Conservation (phyloP, 768 basidiomycete species). For the Termitomyces sp. region DNA sequence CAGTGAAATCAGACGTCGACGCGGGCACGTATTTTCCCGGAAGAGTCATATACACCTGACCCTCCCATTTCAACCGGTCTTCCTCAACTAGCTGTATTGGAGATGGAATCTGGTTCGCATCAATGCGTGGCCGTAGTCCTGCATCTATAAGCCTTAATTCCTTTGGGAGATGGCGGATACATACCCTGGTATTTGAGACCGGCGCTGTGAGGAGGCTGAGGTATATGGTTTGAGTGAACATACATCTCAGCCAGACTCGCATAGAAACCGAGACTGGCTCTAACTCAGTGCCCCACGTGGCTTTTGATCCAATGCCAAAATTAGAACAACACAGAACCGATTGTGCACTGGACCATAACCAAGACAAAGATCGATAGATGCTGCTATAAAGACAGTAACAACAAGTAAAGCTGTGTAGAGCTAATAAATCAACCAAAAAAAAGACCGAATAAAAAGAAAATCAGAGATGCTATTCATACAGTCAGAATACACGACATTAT, state of each 20-base stretch:
- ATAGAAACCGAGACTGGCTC: not conserved
- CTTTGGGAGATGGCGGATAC: not conserved
- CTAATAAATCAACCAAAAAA: not conserved
- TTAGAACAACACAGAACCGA: not conserved
- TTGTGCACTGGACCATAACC: not conserved
- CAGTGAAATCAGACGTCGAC: constrained; percentile 80
- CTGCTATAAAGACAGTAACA: not conserved
- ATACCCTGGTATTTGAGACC: constrained; percentile 47
- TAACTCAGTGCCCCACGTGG: not conserved
- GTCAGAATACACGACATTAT: constrained; percentile 13
- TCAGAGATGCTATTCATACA: constrained; percentile 15
- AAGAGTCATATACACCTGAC: constrained; percentile 55
- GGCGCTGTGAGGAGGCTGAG: constrained; percentile 65
- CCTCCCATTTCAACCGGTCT: constrained; percentile 77
- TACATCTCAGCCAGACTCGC: constrained; percentile 25
- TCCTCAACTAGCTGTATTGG: constrained; percentile 72
- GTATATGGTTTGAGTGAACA: constrained; percentile 46
- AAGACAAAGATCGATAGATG: not conserved
- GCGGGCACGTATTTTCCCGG: constrained; percentile 65
- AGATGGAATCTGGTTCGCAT: constrained; percentile 88
- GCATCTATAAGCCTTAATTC: constrained; percentile 7
- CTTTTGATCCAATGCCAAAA: no score
- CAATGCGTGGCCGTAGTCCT: constrained; percentile 81
- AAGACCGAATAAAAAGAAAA: not conserved
- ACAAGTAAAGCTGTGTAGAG: not conserved